A percentile compares a stretch with the other conserved stretches of the same genome.
Evolutionary conservation across 208 protist species (phyloP).

Genomic region (Acanthamoeba sp.): DNA sequence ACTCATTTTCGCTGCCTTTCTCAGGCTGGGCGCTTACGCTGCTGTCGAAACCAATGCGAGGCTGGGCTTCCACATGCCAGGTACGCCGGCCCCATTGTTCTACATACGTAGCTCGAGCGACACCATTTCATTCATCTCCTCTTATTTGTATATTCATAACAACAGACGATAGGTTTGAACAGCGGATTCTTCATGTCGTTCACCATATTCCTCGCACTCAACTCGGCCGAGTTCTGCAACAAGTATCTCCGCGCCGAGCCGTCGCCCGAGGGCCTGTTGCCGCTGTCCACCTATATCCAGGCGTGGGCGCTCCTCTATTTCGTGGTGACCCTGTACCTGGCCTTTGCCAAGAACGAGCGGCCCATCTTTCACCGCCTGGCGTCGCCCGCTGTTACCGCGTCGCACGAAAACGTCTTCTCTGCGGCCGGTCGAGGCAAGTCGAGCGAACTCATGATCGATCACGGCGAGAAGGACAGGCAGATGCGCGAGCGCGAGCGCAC

Average conservation of each 20-base stretch:
- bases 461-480: slow-evolving; percentile 16
- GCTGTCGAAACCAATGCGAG: slow-evolving; percentile 81
- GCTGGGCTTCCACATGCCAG: slow-evolving; percentile 83
- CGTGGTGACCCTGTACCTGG: slow-evolving; percentile 74
- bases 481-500: slow-evolving; percentile 2
- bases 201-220: slow-evolving; percentile 84
- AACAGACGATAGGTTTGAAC: slow-evolving; percentile 81
- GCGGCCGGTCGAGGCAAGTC: neutral
- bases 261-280: slow-evolving; percentile 7
- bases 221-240: slow-evolving; percentile 82
- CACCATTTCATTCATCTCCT: neutral
- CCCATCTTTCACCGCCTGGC: neutral
- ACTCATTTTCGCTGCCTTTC: no score
- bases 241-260: slow-evolving; percentile 68
- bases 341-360: slow-evolving; percentile 76
- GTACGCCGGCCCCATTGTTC: neutral
- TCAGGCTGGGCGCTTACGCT: slow-evolving; percentile 82
- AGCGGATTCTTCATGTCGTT: slow-evolving; percentile 85
- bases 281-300: slow-evolving; percentile 52
- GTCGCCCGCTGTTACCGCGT: neutral
- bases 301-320: slow-evolving; percentile 72
- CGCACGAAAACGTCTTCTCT: neutral
- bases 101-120: neutral
- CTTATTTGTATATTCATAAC: neutral
- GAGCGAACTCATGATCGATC: neutral